Conservation (phyloP, 192 early-diverging fungal genomes). For the Linnemannia schmuckeri region DNA sequence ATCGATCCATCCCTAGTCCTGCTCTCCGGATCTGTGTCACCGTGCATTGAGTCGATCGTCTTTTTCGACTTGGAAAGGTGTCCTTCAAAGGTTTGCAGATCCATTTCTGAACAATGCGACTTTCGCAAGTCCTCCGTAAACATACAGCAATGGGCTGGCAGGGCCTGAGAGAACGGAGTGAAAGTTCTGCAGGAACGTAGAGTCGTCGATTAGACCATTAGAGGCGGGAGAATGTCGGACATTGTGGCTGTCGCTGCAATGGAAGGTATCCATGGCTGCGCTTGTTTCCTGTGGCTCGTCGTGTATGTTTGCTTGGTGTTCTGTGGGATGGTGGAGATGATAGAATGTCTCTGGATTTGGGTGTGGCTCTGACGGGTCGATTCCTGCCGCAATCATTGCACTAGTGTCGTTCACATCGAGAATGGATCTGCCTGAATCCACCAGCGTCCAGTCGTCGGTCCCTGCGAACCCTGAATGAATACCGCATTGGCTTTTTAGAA, state of each 20-base stretch:
- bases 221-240: too few species aligned
- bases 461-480: not conserved
- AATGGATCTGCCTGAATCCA: not conserved
- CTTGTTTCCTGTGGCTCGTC: not conserved
- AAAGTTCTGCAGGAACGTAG: not conserved
- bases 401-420: conserved; percentile 35
- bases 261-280: not conserved
- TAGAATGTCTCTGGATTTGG: conserved; percentile 32
- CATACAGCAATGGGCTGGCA: not conserved
- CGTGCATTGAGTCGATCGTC: not conserved
- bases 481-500: not conserved
- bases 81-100: not conserved
- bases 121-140: not conserved
- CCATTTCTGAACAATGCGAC: not conserved
- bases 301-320: not conserved
- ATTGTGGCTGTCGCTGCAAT: not conserved
- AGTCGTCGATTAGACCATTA: not conserved
- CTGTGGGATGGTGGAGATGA: not conserved
- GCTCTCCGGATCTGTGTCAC: not conserved
- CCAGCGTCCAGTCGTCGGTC: not conserved
- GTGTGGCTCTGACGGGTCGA: conserved; percentile 19
- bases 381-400: conserved; percentile 17
- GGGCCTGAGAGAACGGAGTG: not conserved
- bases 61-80: not conserved
- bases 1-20: not conserved